A percentile compares a stretch with the other conserved stretches of the same genome.
These are phyloP conservation scores for Oryza longistaminata DNA, from an alignment of 176 grass and related monocot genomes.

Conservation along the genomic window DNA sequence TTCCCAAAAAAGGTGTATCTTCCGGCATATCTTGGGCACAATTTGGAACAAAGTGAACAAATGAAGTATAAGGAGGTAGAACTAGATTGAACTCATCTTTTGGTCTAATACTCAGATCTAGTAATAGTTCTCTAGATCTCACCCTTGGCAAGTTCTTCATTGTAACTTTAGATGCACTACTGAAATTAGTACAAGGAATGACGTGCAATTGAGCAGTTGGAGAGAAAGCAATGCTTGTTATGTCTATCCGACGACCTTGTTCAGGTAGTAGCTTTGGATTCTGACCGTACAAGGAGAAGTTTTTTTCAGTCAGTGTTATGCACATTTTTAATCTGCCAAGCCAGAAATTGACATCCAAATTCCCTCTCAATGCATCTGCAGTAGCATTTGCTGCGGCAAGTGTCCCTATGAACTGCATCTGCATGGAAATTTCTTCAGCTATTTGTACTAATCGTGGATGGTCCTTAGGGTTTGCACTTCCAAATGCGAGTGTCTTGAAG, in stretches of 20 bases:
- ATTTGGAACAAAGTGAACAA: too few relatives aligned
- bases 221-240: background rate
- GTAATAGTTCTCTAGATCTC: too few relatives aligned
- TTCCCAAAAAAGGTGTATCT: too few relatives aligned
- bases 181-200: background rate
- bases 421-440: background rate
- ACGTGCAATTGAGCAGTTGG: background rate
- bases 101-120: too few relatives aligned
- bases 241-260: background rate
- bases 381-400: constrained; percentile 6
- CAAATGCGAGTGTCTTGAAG: constrained; percentile 19
- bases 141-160: too few relatives aligned
- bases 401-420: background rate
- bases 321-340: constrained; percentile 1
- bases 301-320: background rate
- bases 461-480: background rate
- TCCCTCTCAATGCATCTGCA: background rate
- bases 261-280: background rate
- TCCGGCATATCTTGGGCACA: too few relatives aligned
- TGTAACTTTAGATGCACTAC: background rate
- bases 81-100: too few relatives aligned
- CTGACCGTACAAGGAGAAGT: background rate
- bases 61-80: too few relatives aligned
- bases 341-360: constrained; percentile 22
- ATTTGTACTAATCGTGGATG: constrained; percentile 4